These are phyloP conservation scores for Podospora fimiseda DNA, from an alignment of 495 filamentous ascomycete species.

Conservation along the genomic window DNA sequence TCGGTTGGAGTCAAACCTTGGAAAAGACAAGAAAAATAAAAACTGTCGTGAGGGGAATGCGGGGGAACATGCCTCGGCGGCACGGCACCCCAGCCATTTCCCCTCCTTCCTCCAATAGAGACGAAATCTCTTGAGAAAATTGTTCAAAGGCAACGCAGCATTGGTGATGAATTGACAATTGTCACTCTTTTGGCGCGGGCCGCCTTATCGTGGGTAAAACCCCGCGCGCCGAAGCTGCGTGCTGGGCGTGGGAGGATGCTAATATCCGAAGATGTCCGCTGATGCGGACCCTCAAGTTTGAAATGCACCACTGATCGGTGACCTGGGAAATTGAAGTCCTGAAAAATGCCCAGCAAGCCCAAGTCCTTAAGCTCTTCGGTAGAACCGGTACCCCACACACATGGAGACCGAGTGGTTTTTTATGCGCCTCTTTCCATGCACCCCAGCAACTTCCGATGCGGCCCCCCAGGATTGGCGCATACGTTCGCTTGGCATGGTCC, in stretches of 20 bases:
- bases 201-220: background rate
- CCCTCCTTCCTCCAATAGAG: background rate
- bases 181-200: background rate
- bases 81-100: background rate
- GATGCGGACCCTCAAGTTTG: background rate
- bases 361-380: background rate
- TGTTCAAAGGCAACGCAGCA: background rate
- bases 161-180: background rate
- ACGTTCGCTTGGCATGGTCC: background rate
- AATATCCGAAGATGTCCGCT: slow-evolving; percentile 7
- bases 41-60: background rate
- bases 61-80: slow-evolving; percentile 1
- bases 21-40: background rate
- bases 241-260: background rate
- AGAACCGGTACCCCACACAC: background rate
- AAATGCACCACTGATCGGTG: background rate
- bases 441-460: slow-evolving; percentile 3
- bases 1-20: background rate
- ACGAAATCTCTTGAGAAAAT: background rate
- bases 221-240: background rate
- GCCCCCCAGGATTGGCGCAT: background rate
- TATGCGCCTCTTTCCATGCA: slow-evolving; percentile 1
- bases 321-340: background rate
- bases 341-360: background rate
- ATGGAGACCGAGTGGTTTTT: background rate